phyloP scores from a whole-genome alignment of 2,329 filamentous ascomycete species.

The Fusarium subtropicale region DNA sequence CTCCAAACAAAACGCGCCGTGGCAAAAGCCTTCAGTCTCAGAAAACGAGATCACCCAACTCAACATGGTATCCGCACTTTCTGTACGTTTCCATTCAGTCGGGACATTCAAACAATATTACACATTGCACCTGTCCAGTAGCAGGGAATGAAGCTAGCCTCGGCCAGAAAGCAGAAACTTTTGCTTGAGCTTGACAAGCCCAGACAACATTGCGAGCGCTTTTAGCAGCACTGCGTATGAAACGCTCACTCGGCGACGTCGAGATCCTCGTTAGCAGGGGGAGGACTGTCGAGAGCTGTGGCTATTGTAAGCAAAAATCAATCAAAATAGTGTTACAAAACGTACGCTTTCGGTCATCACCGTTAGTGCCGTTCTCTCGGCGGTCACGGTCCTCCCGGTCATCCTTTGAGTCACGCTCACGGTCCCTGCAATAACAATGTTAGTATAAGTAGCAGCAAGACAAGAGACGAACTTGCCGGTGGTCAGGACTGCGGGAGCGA shows the following conservation, averaged over 20 bases:
- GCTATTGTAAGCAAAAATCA: slow-evolving; percentile 37
- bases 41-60: slow-evolving; percentile 35
- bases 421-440: slow-evolving; percentile 55
- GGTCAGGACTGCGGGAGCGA: slow-evolving; percentile 78
- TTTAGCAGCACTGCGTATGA: slow-evolving; percentile 9
- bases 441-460: slow-evolving; percentile 6
- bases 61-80: slow-evolving; percentile 30
- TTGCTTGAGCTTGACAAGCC: slow-evolving; percentile 37
- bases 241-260: slow-evolving; percentile 83
- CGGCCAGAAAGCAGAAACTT: slow-evolving; percentile 42
- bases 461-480: slow-evolving; percentile 57
- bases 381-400: slow-evolving; percentile 79
- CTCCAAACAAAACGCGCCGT: slow-evolving; percentile 43
- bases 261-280: slow-evolving; percentile 90
- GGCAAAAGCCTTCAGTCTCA: slow-evolving; percentile 44
- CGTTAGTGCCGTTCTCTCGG: slow-evolving; percentile 82
- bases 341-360: slow-evolving; percentile 90
- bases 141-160: slow-evolving; percentile 39
- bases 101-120: slow-evolving; percentile 42
- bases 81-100: slow-evolving; percentile 44
- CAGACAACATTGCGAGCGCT: slow-evolving; percentile 20
- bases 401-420: slow-evolving; percentile 69
- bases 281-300: slow-evolving; percentile 77
- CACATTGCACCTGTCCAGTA: slow-evolving; percentile 40
- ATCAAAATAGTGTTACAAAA: slow-evolving; percentile 15